These are phyloP conservation scores for Agastache rugosa DNA, from an alignment of 257 asterid species.

Conservation along the genomic window DNA sequence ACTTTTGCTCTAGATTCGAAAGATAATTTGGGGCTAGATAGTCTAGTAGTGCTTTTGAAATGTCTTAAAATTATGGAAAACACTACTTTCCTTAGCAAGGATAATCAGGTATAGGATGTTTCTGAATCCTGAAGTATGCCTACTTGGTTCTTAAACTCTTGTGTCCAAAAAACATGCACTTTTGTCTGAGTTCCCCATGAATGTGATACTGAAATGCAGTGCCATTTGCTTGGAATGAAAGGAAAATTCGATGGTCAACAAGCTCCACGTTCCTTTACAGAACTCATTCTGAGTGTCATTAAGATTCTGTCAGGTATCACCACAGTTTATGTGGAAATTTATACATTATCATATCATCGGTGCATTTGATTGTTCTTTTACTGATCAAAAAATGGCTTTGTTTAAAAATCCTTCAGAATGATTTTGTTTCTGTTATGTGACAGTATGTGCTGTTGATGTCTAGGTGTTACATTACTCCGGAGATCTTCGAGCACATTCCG, in stretches of 20 bases:
- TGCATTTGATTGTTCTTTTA: background rate
- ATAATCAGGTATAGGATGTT: slow-evolving; percentile 63
- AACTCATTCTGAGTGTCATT: slow-evolving; percentile 68
- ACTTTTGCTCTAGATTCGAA: slow-evolving; percentile 44
- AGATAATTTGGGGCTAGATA: slow-evolving; percentile 54
- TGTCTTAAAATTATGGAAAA: slow-evolving; percentile 87
- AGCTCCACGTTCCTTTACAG: slow-evolving; percentile 66
- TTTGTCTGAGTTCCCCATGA: slow-evolving; percentile 22
- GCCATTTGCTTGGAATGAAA: slow-evolving; percentile 83
- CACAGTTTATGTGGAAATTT: background rate
- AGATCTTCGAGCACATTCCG: slow-evolving; percentile 37
- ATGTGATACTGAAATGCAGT: slow-evolving; percentile 46
- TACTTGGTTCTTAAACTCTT: background rate
- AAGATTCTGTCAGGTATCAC: slow-evolving; percentile 71
- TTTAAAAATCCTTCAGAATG: background rate
- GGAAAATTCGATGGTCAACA: slow-evolving; percentile 59
- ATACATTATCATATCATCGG: slow-evolving; percentile 5
- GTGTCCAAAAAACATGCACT: background rate
- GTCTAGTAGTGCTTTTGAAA: slow-evolving; percentile 68
- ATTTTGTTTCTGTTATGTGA: slow-evolving; percentile 17
- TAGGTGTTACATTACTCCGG: slow-evolving; percentile 57
- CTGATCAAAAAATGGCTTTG: background rate
- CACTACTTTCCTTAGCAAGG: slow-evolving; percentile 73
- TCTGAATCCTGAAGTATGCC: slow-evolving; percentile 10
- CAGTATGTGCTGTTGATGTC: slow-evolving; percentile 26